A percentile compares a stretch with the other conserved stretches of the same genome.
Evolutionary conservation across 2,329 filamentous ascomycete species (phyloP).

Genomic region (Aspergillus arachidicola): DNA sequence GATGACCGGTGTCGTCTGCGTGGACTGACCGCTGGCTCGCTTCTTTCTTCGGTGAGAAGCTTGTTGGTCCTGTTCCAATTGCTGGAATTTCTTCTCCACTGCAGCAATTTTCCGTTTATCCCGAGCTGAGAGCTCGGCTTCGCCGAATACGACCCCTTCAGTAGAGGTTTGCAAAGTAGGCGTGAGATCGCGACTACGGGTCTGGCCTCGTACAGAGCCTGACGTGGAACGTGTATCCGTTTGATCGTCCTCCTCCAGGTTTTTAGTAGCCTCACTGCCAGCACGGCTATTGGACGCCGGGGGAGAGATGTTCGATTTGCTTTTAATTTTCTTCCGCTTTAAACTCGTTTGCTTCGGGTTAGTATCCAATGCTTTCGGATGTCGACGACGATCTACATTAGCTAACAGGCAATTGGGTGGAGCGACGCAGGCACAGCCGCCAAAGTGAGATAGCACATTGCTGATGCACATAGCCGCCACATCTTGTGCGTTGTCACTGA

Average conservation of each 20-base stretch:
- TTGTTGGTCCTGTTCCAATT: slow-evolving; percentile 61
- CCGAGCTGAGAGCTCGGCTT: slow-evolving; percentile 60
- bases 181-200: slow-evolving; percentile 63
- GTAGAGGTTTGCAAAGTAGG: slow-evolving; percentile 54
- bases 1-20: slow-evolving; percentile 46
- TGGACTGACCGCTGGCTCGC: slow-evolving; percentile 57
- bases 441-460: slow-evolving; percentile 52
- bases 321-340: slow-evolving; percentile 52
- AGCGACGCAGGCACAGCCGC: slow-evolving; percentile 51
- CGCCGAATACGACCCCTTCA: slow-evolving; percentile 38
- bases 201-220: slow-evolving; percentile 58
- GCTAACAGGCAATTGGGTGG: slow-evolving; percentile 43
- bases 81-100: slow-evolving; percentile 64
- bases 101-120: slow-evolving; percentile 66
- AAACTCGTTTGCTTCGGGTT: slow-evolving; percentile 45
- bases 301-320: slow-evolving; percentile 54
- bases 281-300: slow-evolving; percentile 61
- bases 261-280: slow-evolving; percentile 59
- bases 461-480: slow-evolving; percentile 49
- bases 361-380: slow-evolving; percentile 35
- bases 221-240: slow-evolving; percentile 60
- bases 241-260: slow-evolving; percentile 57
- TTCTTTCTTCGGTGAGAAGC: slow-evolving; percentile 56
- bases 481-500: slow-evolving; percentile 43
- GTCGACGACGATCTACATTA: slow-evolving; percentile 46